Evolutionary conservation across 768 basidiomycete genomes (phyloP).

Genomic region (Naematelia aurantialba): DNA sequence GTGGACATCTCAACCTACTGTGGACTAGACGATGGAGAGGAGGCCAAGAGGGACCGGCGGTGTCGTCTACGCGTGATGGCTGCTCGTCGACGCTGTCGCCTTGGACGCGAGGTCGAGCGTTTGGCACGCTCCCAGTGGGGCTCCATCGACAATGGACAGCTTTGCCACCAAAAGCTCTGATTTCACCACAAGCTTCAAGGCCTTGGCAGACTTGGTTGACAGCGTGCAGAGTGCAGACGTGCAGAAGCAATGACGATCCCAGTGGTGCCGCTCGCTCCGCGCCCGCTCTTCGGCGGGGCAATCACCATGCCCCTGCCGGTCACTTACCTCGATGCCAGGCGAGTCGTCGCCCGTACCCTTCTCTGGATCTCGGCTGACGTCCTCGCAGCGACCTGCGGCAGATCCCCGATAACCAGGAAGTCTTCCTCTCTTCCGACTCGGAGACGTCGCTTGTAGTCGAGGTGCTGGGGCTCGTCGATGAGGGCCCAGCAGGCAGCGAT

Average conservation of each 20-base stretch:
- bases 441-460: slow-evolving; percentile 77
- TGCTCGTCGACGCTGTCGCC: no score
- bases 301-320: slow-evolving; percentile 62
- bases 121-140: no score
- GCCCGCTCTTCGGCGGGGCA: slow-evolving; percentile 79
- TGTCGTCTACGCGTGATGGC: no score
- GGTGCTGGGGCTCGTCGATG: slow-evolving; percentile 66
- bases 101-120: no score
- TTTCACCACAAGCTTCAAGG: no score
- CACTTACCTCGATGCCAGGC: slow-evolving; percentile 80
- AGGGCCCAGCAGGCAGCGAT: slow-evolving; percentile 53
- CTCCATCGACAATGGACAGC: no score
- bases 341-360: slow-evolving; percentile 45
- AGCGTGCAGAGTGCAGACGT: no score
- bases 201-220: no score
- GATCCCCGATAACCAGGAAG: slow-evolving; percentile 92
- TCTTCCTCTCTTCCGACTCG: slow-evolving; percentile 70
- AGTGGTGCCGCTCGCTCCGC: slow-evolving; percentile 17
- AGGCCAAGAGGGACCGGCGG: no score
- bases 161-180: no score
- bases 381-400: slow-evolving; percentile 63
- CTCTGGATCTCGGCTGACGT: neutral
- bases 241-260: slow-evolving; percentile 18
- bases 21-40: no score
- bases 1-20: neutral